Evolutionary conservation across 345 rosid species (phyloP).

Genomic region (Pseudoturritis turrita): DNA sequence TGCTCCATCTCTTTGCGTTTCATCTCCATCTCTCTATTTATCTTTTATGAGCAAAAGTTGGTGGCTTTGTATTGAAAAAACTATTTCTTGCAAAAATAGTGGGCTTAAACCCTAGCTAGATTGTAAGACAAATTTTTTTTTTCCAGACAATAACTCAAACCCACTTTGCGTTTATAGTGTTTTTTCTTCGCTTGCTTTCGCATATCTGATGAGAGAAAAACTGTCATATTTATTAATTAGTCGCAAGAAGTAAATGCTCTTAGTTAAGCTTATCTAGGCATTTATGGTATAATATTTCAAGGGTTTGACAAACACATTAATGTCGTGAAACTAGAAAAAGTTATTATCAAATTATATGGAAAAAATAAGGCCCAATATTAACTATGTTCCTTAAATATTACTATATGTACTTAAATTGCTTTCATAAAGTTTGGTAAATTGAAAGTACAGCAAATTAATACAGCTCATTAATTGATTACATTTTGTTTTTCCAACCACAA

Average conservation of each 20-base stretch:
- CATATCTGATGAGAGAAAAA: slow-evolving; percentile 4
- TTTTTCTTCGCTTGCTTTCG: neutral
- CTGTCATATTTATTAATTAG: neutral
- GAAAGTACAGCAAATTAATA: slow-evolving; percentile 13
- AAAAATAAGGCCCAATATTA: neutral
- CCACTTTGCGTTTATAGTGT: neutral
- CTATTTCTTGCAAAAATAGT: neutral
- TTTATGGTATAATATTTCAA: slow-evolving; percentile 6
- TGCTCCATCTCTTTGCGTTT: slow-evolving; percentile 2
- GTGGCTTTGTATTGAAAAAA: neutral
- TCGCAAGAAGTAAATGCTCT: neutral
- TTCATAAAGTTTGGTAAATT: slow-evolving; percentile 1
- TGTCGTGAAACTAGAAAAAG: neutral
- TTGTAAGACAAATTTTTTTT: neutral
- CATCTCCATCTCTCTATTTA: neutral
- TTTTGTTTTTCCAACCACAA: too few relatives aligned
- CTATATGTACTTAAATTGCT: neutral
- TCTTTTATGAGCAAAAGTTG: neutral
- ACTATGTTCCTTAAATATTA: slow-evolving; percentile 1
- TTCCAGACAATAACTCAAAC: neutral
- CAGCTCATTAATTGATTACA: neutral
- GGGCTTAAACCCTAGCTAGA: neutral
- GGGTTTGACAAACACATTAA: neutral
- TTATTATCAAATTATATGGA: slow-evolving; percentile 7
- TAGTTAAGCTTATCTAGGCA: slow-evolving; percentile 9